Evolutionary conservation across 129 eudicot genomes (phyloP), one percentile per base, ranked within the genome.

Genomic region (Flaveria linearis): DNA sequence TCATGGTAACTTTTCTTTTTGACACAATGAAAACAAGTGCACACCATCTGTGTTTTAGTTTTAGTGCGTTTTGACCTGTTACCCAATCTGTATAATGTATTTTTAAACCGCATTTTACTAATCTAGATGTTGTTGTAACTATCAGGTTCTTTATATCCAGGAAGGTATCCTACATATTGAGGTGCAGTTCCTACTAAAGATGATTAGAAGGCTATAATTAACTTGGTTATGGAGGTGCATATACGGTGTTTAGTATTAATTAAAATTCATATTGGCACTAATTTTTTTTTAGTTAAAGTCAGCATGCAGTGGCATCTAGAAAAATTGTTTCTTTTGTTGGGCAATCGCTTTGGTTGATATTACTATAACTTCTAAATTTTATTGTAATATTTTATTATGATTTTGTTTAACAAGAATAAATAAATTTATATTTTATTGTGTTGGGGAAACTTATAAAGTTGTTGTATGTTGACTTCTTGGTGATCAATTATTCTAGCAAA

Each of bases 1-100:
- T 1, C 64, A 84, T 15, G 82, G 86, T 72, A 69, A 66, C 51
- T 67, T 74, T 45, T 69, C 72, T 33, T 20, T 75, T 69, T 52
- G 25, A 58, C 15, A 2, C 9, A 9, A 58, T 58, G 4, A 4
- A 61, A 61, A 61, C 36, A 1, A 13, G 16, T 58, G 33, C 25
- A 61, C 25, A 22, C 41, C 4, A 26, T 13, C 3, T 14, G 4
- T 13, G 53, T 49, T 49, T 49, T 13, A 3, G 15, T 12, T 15
- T 28, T 14, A 7, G 10, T 1, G 1, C 5, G 23, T 69, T 23
- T 47, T 50, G 42, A 53, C 75, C 18, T 3, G 18, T 70, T 69
- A 46, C 16, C 64, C 15, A 8, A 57, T 4, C 12, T 13, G 18
- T 4, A 0, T 20, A 12, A 15, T 30, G 33, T 28, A 13, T 22